Evolutionary conservation across 306 rosid genomes (phyloP).

Genomic region (Purshia tridentata): DNA sequence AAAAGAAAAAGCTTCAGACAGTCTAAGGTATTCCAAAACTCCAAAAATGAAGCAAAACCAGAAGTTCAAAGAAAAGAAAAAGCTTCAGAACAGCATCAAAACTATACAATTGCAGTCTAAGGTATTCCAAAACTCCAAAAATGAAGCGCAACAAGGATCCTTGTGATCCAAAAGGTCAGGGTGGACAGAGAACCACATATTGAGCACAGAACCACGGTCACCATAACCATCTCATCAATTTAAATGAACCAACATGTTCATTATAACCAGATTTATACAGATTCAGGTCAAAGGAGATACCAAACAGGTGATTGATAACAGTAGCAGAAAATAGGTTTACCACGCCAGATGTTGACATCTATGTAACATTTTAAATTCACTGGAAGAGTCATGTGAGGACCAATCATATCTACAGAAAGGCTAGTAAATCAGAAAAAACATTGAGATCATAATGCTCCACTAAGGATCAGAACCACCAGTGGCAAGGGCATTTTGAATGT

Average conservation of each 20-base stretch:
- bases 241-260: not conserved
- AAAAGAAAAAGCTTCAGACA: not conserved
- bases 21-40: not conserved
- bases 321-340: not conserved
- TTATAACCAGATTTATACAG: not conserved
- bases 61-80: not conserved
- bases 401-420: not conserved
- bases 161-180: not conserved
- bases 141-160: not conserved
- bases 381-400: not conserved
- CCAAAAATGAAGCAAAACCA: not conserved
- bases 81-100: not conserved
- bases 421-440: not conserved
- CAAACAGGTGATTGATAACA: not conserved
- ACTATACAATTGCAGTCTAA: not conserved
- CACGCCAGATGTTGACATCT: not conserved
- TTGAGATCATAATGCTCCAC: not conserved
- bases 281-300: constrained; percentile 1
- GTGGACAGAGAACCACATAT: not conserved
- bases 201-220: not conserved
- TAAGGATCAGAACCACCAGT: constrained; percentile 10
- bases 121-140: not conserved
- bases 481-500: not conserved
- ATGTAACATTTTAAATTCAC: not conserved
- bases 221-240: not conserved